Conservation (phyloP, 495 filamentous ascomycete species). For the Talaromyces borbonicus region DNA sequence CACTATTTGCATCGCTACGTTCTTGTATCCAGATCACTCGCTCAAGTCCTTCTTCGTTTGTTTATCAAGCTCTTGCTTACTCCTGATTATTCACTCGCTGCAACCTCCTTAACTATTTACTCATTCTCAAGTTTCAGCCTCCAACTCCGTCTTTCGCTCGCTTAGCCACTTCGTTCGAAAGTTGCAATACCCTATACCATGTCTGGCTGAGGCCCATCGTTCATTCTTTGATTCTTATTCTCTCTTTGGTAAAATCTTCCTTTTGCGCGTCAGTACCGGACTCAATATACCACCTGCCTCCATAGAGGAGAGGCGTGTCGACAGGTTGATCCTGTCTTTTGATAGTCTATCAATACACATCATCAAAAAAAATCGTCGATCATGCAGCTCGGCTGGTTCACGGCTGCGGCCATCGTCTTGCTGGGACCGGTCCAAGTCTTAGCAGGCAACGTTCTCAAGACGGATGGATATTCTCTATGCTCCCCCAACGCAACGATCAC, state of each 20-base stretch:
- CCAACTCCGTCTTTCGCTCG: too few species aligned
- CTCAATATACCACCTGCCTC: neutral
- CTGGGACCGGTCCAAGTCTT: constrained; percentile 12
- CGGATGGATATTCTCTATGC: constrained; percentile 71
- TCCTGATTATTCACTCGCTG: neutral
- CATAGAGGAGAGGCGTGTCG: neutral
- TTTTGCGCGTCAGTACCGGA: too few species aligned
- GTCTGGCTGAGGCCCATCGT: too few species aligned
- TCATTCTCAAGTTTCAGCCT: too few species aligned
- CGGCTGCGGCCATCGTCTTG: constrained; percentile 7
- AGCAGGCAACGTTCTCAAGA: constrained; percentile 66
- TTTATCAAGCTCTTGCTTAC: neutral
- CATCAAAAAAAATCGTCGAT: neutral
- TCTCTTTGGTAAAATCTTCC: too few species aligned
- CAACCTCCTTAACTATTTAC: too few species aligned
- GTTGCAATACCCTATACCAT: too few species aligned
- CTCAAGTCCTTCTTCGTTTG: neutral
- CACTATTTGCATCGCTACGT: too few species aligned
- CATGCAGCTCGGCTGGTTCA: constrained; percentile 2
- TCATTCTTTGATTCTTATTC: too few species aligned
- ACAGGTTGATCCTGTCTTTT: constrained; percentile 24
- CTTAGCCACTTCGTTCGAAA: too few species aligned
- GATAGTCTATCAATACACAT: neutral
- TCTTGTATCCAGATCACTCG: too few species aligned
- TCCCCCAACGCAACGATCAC: constrained; percentile 52